A percentile compares a stretch with the other conserved stretches of the same genome.
Evolutionary conservation across 345 rosid species (phyloP).

Genomic region (Eucalyptus melliodora): DNA sequence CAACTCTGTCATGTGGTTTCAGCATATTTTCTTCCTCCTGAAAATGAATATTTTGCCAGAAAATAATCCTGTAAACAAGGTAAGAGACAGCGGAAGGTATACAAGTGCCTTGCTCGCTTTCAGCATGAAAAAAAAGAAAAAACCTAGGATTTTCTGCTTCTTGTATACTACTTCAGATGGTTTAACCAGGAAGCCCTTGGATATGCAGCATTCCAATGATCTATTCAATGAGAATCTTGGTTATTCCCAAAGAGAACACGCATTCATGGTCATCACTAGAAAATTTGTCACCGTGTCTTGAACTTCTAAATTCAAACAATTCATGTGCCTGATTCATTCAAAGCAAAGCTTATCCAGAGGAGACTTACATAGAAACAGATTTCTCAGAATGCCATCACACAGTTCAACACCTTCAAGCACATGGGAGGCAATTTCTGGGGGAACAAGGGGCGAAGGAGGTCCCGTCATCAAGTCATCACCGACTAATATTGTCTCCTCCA

Average conservation of each 20-base stretch:
- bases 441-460: constrained; percentile 81
- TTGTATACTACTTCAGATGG: not conserved
- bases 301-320: not conserved
- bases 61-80: not conserved
- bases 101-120: not conserved
- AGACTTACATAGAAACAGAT: constrained; percentile 77
- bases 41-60: not conserved
- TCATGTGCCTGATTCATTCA: not conserved
- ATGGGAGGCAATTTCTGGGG: constrained; percentile 84
- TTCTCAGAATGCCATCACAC: constrained; percentile 78
- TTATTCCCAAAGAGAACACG: not conserved
- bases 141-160: not conserved
- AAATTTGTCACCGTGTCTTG: not conserved
- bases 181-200: not conserved
- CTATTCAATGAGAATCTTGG: not conserved
- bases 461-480: constrained; percentile 96
- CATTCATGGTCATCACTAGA: not conserved
- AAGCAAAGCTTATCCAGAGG: not conserved
- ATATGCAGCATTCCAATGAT: not conserved
- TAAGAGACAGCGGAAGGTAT: not conserved
- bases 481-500: constrained; percentile 94
- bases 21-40: not conserved
- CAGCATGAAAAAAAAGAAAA: not conserved
- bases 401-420: constrained; percentile 79
- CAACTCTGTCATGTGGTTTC: not conserved